These are phyloP conservation scores for Apiospora pterosperma DNA, from an alignment of 2,329 filamentous ascomycete species.

Conservation along the genomic window DNA sequence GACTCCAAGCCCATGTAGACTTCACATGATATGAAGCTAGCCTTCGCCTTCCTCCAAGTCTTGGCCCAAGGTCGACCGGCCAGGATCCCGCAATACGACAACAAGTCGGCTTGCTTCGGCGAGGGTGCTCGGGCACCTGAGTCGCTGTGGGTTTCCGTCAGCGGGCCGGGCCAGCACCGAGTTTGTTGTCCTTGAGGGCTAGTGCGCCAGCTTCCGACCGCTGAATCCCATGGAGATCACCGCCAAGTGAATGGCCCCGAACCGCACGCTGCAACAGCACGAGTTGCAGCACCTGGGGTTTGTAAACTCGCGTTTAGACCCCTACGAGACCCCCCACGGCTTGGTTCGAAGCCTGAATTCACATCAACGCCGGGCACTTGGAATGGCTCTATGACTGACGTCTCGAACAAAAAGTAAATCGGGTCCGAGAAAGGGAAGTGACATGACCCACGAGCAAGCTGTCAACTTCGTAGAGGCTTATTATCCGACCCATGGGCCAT, in stretches of 20 bases:
- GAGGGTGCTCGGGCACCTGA: slow-evolving; percentile 70
- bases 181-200: slow-evolving; percentile 82
- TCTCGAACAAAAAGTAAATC: slow-evolving; percentile 70
- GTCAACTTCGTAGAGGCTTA: slow-evolving; percentile 67
- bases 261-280: slow-evolving; percentile 46
- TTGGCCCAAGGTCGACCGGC: slow-evolving; percentile 52
- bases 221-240: slow-evolving; percentile 49
- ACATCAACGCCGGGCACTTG: slow-evolving; percentile 67
- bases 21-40: slow-evolving; percentile 67
- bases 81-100: slow-evolving; percentile 74
- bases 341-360: slow-evolving; percentile 51
- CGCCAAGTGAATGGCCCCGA: slow-evolving; percentile 48
- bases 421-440: slow-evolving; percentile 63
- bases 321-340: slow-evolving; percentile 50
- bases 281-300: slow-evolving; percentile 23
- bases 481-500: slow-evolving; percentile 71
- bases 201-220: slow-evolving; percentile 82
- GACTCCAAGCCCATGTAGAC: background rate
- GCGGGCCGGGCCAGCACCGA: slow-evolving; percentile 44
- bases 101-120: slow-evolving; percentile 76
- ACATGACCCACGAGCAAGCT: slow-evolving; percentile 82
- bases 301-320: slow-evolving; percentile 39
- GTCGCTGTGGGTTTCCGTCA: slow-evolving; percentile 58
- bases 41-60: slow-evolving; percentile 56
- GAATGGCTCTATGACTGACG: slow-evolving; percentile 83